Conservation (phyloP, 305 asterid genomes). For the Fraxinus dipetala region DNA sequence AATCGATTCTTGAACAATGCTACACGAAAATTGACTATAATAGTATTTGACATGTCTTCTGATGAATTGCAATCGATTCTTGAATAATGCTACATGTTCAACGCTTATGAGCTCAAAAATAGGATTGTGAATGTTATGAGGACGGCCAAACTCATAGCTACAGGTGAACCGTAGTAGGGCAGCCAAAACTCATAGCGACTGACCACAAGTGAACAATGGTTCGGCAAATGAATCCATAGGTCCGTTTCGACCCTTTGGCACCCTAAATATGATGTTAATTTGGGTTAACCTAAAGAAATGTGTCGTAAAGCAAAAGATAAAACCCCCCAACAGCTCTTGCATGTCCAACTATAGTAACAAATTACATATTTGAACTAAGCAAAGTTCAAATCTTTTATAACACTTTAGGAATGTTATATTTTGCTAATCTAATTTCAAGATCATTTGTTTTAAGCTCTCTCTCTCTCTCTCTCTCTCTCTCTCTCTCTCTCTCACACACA, state of each 20-base stretch:
- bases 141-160: not conserved
- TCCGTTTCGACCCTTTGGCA: not conserved
- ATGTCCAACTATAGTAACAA: conserved; percentile 38
- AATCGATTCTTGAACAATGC: not conserved
- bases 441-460: not conserved
- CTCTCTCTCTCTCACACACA: not conserved
- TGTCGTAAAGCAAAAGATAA: conserved; percentile 26
- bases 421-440: not conserved
- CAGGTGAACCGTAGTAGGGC: not conserved
- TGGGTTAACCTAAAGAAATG: conserved; percentile 12
- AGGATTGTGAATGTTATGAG: not conserved
- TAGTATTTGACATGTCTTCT: not conserved
- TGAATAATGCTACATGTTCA: not conserved
- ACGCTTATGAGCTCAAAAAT: not conserved
- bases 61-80: not conserved
- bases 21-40: not conserved
- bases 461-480: conserved; percentile 11
- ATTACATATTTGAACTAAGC: not conserved
- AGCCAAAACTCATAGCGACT: not conserved
- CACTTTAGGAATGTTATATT: not conserved
- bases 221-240: not conserved
- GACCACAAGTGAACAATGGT: not conserved
- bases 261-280: not conserved
- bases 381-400: not conserved
- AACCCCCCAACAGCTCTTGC: conserved; percentile 33